Evolutionary conservation across 176 grass and related monocot species (phyloP).

Genomic region (Chloris gayana): DNA sequence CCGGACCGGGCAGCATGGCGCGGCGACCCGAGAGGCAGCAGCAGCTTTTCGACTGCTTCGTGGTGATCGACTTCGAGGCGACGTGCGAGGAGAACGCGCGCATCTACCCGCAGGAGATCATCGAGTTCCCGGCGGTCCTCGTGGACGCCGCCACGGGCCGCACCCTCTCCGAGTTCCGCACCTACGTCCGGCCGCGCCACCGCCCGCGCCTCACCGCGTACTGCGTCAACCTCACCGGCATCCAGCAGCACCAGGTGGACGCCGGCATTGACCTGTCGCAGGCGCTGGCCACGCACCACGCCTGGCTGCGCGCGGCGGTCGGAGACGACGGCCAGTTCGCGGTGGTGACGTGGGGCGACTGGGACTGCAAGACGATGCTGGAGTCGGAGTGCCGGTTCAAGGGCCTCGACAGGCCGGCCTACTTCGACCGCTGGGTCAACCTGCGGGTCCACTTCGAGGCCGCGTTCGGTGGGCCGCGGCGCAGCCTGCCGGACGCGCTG

Average conservation of each 20-base stretch:
- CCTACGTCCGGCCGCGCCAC: constrained; percentile 58
- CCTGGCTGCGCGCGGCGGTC: constrained; percentile 38
- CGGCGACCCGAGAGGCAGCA: too few species aligned
- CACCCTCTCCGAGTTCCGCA: constrained; percentile 54
- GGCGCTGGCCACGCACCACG: constrained; percentile 63
- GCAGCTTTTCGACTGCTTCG: constrained; percentile 52
- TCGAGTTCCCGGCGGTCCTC: constrained; percentile 68
- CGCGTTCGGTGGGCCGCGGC: background rate
- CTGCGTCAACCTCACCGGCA: constrained; percentile 66
- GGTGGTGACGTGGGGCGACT: constrained; percentile 67
- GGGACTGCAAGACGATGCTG: constrained; percentile 64
- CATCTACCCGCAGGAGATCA: constrained; percentile 57
- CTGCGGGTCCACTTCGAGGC: constrained; percentile 52
- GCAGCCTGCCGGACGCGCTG: constrained; percentile 42
- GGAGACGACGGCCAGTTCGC: constrained; percentile 32
- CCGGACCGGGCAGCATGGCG: background rate
- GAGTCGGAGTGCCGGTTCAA: constrained; percentile 59
- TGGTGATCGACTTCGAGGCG: constrained; percentile 78
- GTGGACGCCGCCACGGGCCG: constrained; percentile 58
- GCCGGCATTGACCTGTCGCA: constrained; percentile 50
- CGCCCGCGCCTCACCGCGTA: constrained; percentile 56
- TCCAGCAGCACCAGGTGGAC: constrained; percentile 59
- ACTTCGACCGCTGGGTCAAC: constrained; percentile 70
- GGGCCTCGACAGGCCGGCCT: constrained; percentile 48
- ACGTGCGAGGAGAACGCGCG: constrained; percentile 49